Base-by-base conservation (phyloP, 2,329 filamentous ascomycete genomes). In the Calonectria honghensis region DNA sequence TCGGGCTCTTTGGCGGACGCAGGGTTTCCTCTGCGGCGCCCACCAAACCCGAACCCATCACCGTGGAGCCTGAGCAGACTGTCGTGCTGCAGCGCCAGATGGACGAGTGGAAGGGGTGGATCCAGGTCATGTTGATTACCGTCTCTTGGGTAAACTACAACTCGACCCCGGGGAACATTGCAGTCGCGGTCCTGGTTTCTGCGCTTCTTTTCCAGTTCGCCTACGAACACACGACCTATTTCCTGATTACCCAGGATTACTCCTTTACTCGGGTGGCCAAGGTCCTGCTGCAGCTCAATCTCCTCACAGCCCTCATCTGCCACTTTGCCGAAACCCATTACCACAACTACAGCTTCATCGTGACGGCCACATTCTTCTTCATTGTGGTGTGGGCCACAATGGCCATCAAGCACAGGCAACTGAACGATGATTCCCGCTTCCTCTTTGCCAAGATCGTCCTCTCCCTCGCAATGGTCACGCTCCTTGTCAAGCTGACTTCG, bases 101-200 rank as follows among this genome's bases (percentile, higher is more conserved):
- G 0, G 88, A 93, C 67, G 92, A 94, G 81, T 92, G 91, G 88
- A 93, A 93, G 84, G 92, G 92, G 2, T 90, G 90, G 87, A 91
- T 93, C 89, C 91, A 93, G 76, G 85, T 87, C 16, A 29, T 41
- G 57, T 18, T 63, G 81, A 89, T 3, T 83, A 88, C 31, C 77
- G 87, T 0, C 84, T 91, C 9, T 93, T 92, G 57, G 57, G 57
- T 63, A 16, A 63, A 63, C 35, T 29, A 63, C 78, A 89, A 91
- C 77, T 93, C 91, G 81, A 7, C 45, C 24, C 89, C 89, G 68
- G 87, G 87, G 66, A 88, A 64, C 81, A 85, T 91, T 76, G 82
- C 90, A 57, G 84, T 90, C 14, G 88, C 90, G 37, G 81, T 93
- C 4, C 83, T 90, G 18, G 85, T 91, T 16, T 88, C 91, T 0